Evolutionary conservation across 306 rosid species (phyloP).

Genomic region (Prunus armeniaca): DNA sequence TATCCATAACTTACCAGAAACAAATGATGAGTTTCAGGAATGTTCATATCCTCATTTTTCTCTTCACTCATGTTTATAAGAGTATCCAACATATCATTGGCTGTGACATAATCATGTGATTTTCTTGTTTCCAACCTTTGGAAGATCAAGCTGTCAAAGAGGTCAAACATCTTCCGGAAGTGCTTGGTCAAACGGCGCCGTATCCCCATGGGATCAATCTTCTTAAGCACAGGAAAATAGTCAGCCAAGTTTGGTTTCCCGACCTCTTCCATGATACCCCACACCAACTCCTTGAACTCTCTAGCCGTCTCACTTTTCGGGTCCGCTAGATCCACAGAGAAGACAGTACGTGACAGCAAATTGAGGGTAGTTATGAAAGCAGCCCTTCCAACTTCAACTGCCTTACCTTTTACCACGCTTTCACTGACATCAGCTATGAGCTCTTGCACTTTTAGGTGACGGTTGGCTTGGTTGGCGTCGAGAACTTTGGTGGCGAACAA

Average conservation of each 20-base stretch:
- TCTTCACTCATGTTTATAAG: neutral
- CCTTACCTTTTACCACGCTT: neutral
- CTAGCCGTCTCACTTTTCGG: neutral
- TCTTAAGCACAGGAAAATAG: conserved; percentile 26
- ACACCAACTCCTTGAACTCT: conserved; percentile 23
- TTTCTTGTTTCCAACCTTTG: conserved; percentile 2
- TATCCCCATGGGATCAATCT: conserved; percentile 30
- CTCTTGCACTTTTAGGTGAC: conserved; percentile 11
- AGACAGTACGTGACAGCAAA: conserved; percentile 32
- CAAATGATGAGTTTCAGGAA: neutral
- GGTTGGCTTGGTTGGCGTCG: conserved; percentile 1
- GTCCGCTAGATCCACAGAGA: conserved; percentile 27
- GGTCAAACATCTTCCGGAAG: neutral
- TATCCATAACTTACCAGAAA: neutral
- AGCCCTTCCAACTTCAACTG: conserved; percentile 25
- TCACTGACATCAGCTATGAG: neutral
- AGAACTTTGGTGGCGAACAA: neutral
- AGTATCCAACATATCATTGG: neutral
- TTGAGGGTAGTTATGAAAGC: conserved; percentile 21
- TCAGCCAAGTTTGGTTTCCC: conserved; percentile 40
- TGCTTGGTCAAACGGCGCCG: neutral
- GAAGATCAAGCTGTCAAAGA: neutral
- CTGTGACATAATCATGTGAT: neutral
- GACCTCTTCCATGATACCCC: conserved; percentile 17
- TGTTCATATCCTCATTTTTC: neutral